Evolutionary conservation across 2,329 filamentous ascomycete species (phyloP).

Genomic region (Sporothrix protearum): DNA sequence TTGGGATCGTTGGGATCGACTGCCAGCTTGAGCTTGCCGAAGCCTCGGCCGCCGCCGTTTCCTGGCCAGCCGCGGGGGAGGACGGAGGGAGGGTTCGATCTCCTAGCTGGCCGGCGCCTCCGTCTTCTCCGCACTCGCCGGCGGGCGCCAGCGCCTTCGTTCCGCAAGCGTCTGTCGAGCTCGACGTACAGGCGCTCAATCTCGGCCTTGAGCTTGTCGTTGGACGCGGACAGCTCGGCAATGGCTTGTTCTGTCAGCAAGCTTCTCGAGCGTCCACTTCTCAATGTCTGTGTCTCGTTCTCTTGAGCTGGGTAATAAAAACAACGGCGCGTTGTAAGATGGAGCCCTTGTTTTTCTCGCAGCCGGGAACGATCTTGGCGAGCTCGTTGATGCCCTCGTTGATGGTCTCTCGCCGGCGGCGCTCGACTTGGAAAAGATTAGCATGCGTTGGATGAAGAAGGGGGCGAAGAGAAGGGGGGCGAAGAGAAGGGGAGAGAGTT

Average conservation of each 20-base stretch:
- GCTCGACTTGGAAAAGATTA: constrained; percentile 70
- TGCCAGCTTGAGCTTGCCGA: neutral
- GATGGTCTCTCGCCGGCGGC: constrained; percentile 92
- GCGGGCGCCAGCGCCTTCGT: constrained; percentile 61
- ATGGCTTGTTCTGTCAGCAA: constrained; percentile 88
- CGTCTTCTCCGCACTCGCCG: constrained; percentile 48
- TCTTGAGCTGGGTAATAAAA: constrained; percentile 95
- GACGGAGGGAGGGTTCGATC: neutral
- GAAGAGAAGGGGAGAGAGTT: too few relatives aligned
- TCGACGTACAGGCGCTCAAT: constrained; percentile 75
- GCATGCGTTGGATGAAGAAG: too few relatives aligned
- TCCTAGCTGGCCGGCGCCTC: constrained; percentile 34
- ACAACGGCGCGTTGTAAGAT: constrained; percentile 90
- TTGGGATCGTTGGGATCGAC: neutral
- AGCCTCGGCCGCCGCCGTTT: neutral
- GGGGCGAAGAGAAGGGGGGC: too few relatives aligned
- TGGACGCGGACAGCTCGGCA: constrained; percentile 78
- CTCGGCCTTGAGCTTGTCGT: constrained; percentile 80
- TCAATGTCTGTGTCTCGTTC: constrained; percentile 89
- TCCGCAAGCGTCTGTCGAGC: constrained; percentile 67
- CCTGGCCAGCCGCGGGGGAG: neutral
- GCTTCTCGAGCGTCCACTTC: constrained; percentile 88
- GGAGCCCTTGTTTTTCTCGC: constrained; percentile 98
- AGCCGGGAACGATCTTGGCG: constrained; percentile 93
- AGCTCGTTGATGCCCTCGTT: constrained; percentile 99